Percentiles rank a stretch among this genome's conserved stretches.
phyloP scores from a whole-genome alignment of 1,139 yeast species.

The Yamadazyma triangularis region DNA sequence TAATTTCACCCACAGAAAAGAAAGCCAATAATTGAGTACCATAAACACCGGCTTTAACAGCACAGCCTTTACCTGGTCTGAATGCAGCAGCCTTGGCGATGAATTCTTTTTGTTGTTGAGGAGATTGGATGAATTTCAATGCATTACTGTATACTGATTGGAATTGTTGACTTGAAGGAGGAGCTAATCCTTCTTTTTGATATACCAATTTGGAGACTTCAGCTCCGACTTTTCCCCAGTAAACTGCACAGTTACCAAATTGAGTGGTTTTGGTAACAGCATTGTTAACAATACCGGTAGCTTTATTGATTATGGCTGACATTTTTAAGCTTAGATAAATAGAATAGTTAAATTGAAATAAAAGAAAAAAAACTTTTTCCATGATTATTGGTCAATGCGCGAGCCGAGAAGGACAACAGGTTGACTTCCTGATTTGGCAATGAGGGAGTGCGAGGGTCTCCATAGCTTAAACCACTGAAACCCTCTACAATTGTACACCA shows the following conservation, averaged over 20 bases:
- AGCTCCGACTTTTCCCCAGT: conserved; percentile 87
- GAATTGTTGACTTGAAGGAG: conserved; percentile 79
- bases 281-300: conserved; percentile 39
- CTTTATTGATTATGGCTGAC: conserved; percentile 47
- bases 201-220: conserved; percentile 89
- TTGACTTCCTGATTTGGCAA: no score
- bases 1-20: conserved; percentile 91
- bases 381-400: no score
- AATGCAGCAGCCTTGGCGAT: conserved; percentile 39
- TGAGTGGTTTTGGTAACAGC: conserved; percentile 36
- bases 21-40: conserved; percentile 84
- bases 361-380: no score
- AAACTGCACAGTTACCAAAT: conserved; percentile 50
- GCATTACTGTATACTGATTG: conserved; percentile 64
- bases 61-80: conserved; percentile 53
- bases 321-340: conserved; percentile 21
- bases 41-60: conserved; percentile 67
- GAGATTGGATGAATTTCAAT: conserved; percentile 33
- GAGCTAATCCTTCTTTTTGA: conserved; percentile 88
- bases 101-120: conserved; percentile 46
- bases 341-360: no score
- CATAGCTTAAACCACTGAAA: no score
- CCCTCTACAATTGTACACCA: conserved; percentile 33
- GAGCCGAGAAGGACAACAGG: no score
- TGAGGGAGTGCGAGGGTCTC: no score